Evolutionary conservation across 495 filamentous ascomycete genomes (phyloP), one percentile per base, ranked within the genome.

Genomic region (Poronia punctata): DNA sequence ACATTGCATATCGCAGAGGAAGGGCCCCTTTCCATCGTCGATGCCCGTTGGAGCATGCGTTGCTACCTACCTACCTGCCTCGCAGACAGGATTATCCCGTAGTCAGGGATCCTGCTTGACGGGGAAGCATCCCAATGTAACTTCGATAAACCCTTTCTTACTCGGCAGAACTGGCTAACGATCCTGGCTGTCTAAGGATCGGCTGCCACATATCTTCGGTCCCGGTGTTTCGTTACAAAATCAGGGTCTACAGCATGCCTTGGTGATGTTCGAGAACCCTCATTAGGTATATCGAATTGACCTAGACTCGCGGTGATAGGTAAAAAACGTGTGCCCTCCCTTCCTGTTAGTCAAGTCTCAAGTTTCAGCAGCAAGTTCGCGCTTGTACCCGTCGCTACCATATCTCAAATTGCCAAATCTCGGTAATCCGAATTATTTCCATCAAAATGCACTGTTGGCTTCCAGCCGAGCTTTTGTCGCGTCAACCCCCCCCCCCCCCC

Each of bases 131-230:
- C 42, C 42, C 35, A 32, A 33, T 22, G 15, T 26, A 29, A 18
- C 36, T 15, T 28, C 16, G 24, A 15, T n/a, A 14, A 10, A 23
- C 18, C 18, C 38, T 18, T 17, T 30, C 32, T 40, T 30, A 12
- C n/a, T 30, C 30, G 26, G 12, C 32, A 30, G 23, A 29, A 37
- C 32, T 31, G 18, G 35, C 12, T 19, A 3, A 4, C 16, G 22
- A 20, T 38, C 16, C 7, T 19, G 38, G 38, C 26, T 11, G 29
- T 22, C 20, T 33, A 1, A 36, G 27, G 27, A 38, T 32, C 24
- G 24, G 19, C 28, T 33, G 42, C 34, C 32, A 24, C 21, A 12
- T 23, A 30, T 28, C 38, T 28, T 45, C 42, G 42, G 42, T 38
- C 42, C 42, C 42, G 42, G 38, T 38, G 27, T 18, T 20, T 28